A percentile compares a stretch with the other conserved stretches of the same genome.
Evolutionary conservation across 164 flowering plant species (phyloP).

Genomic region (Piper longum): DNA sequence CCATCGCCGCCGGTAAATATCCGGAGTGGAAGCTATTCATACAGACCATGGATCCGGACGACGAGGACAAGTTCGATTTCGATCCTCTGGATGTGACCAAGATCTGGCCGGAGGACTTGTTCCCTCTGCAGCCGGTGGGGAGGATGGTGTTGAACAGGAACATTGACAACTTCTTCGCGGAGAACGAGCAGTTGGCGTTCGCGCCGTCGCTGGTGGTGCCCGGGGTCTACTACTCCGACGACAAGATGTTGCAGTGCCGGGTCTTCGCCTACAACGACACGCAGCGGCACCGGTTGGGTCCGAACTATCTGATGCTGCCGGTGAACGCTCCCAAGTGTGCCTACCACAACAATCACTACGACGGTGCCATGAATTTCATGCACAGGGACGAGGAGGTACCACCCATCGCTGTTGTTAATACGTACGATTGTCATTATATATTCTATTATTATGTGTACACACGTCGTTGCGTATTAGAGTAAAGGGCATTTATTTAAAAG

Average conservation of each 20-base stretch:
- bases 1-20: constrained; percentile 67
- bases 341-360: constrained; percentile 81
- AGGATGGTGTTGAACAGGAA: constrained; percentile 74
- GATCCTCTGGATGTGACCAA: constrained; percentile 82
- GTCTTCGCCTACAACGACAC: constrained; percentile 72
- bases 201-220: constrained; percentile 68
- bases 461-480: too few relatives aligned
- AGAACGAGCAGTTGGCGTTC: constrained; percentile 77
- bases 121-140: constrained; percentile 79
- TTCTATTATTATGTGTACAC: too few relatives aligned
- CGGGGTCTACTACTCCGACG: constrained; percentile 72
- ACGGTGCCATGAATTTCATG: constrained; percentile 87
- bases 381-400: constrained; percentile 88
- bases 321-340: constrained; percentile 75
- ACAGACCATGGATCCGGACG: constrained; percentile 73
- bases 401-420: too few relatives aligned
- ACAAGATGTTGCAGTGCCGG: constrained; percentile 65
- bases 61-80: constrained; percentile 63
- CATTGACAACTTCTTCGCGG: constrained; percentile 83
- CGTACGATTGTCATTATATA: too few relatives aligned
- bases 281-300: constrained; percentile 86
- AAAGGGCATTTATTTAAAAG: too few relatives aligned
- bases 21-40: constrained; percentile 86
- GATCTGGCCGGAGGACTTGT: constrained; percentile 86
- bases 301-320: constrained; percentile 80